Evolutionary conservation across 2,329 filamentous ascomycete genomes (phyloP).

Genomic region (Periconia macrospinosa): DNA sequence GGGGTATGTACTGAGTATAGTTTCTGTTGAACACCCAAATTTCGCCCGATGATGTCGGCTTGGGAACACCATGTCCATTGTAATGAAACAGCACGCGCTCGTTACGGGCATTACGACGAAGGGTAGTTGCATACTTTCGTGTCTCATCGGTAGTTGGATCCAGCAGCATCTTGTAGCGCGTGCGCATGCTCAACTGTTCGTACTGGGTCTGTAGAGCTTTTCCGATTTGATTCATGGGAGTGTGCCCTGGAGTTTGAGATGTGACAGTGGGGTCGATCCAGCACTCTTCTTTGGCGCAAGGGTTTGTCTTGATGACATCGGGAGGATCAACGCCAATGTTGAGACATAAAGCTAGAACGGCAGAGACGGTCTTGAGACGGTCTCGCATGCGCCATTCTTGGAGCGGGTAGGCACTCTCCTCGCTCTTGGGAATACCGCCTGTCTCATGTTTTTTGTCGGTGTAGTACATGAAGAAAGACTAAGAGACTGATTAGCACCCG

Average conservation of each 20-base stretch:
- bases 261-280: constrained; percentile 91
- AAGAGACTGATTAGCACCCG: too few species aligned
- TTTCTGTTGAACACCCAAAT: constrained; percentile 99
- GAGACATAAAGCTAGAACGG: constrained; percentile 88
- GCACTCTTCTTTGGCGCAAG: constrained; percentile 90
- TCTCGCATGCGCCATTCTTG: constrained; percentile 99
- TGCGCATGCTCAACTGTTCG: constrained; percentile 89
- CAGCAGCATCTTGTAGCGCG: constrained; percentile 95
- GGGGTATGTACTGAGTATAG: constrained; percentile 97
- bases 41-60: constrained; percentile 92
- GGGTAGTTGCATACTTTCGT: constrained; percentile 89
- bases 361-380: constrained; percentile 92
- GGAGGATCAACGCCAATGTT: constrained; percentile 98
- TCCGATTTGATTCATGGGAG: constrained; percentile 90
- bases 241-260: constrained; percentile 69
- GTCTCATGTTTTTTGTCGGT: constrained; percentile 98
- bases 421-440: constrained; percentile 77
- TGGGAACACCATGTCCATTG: constrained; percentile 95
- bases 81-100: constrained; percentile 98
- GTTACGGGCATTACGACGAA: constrained; percentile 90
- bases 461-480: constrained; percentile 99
- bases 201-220: constrained; percentile 97
- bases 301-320: constrained; percentile 93
- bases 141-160: constrained; percentile 97
- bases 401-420: constrained; percentile 58